phyloP scores from a whole-genome alignment of 164 flowering plant species.

The Magnolia sinica region DNA sequence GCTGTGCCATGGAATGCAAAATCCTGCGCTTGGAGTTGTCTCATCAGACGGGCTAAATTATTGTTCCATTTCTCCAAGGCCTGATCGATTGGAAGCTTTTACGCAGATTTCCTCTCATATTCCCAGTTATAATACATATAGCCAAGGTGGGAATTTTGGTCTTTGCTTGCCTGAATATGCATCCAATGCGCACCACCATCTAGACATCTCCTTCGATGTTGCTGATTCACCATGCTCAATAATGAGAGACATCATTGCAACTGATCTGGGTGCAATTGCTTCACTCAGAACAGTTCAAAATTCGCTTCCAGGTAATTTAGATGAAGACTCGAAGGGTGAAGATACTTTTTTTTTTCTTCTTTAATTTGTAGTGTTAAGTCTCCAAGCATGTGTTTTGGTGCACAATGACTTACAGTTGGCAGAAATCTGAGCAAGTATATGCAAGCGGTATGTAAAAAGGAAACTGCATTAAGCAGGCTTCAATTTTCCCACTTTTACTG shows the following conservation, averaged over 20 bases:
- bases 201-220: neutral
- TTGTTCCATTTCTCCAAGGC: neutral
- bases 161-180: neutral
- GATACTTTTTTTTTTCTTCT: neutral
- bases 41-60: neutral
- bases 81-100: neutral
- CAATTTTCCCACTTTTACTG: neutral
- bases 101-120: neutral
- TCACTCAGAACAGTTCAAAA: neutral
- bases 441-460: neutral
- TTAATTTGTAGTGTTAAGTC: too few relatives aligned
- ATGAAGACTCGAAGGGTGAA: neutral
- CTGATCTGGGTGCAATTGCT: neutral
- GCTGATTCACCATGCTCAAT: neutral
- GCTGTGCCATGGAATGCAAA: neutral
- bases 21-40: neutral
- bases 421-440: neutral
- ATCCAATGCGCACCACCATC: neutral
- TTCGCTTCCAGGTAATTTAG: conserved; percentile 2
- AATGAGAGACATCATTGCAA: neutral
- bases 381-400: too few relatives aligned
- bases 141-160: neutral
- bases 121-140: neutral
- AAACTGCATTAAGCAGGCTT: neutral
- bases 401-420: neutral